Conservation (phyloP, 2,329 filamentous ascomycete genomes). For the Aspergillus ochraceoroseus region DNA sequence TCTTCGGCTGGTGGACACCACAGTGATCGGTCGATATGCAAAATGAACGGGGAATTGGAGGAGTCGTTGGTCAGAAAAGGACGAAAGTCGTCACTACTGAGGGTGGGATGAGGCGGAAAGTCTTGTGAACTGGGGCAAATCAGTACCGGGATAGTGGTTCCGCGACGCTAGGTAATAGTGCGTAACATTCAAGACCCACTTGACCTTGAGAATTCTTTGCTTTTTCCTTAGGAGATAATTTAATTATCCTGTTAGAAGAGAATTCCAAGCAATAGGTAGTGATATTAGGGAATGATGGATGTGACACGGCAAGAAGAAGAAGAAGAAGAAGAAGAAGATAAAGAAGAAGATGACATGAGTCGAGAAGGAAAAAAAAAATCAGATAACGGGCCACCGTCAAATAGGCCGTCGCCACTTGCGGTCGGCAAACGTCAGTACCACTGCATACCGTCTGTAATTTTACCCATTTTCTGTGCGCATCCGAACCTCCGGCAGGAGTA, state of each 20-base stretch:
- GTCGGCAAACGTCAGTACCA: conserved; percentile 19
- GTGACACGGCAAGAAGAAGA: background rate
- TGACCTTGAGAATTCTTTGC: background rate
- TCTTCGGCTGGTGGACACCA: conserved; percentile 2
- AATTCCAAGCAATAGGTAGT: background rate
- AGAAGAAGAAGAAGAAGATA: too few relatives aligned
- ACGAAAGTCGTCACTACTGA: conserved; percentile 8
- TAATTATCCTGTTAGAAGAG: background rate
- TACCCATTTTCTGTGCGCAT: conserved; percentile 8
- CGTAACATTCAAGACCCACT: conserved; percentile 11
- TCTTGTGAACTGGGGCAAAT: conserved; percentile 21
- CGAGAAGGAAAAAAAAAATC: conserved; percentile 10
- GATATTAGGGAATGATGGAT: too few relatives aligned
- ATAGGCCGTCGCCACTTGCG: conserved; percentile 9
- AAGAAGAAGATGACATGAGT: too few relatives aligned
- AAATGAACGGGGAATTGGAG: conserved; percentile 6
- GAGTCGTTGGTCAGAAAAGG: conserved; percentile 5
- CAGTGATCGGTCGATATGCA: conserved; percentile 2
- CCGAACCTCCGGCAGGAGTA: background rate
- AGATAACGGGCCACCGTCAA: conserved; percentile 16
- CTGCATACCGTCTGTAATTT: conserved; percentile 15
- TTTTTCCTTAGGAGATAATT: background rate
- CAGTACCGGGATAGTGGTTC: conserved; percentile 23
- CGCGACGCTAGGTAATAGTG: conserved; percentile 18
- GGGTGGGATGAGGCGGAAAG: conserved; percentile 21